A percentile compares a stretch with the other conserved stretches of the same genome.
Conservation (phyloP, 257 asterid species). For the Petunia secreta region DNA sequence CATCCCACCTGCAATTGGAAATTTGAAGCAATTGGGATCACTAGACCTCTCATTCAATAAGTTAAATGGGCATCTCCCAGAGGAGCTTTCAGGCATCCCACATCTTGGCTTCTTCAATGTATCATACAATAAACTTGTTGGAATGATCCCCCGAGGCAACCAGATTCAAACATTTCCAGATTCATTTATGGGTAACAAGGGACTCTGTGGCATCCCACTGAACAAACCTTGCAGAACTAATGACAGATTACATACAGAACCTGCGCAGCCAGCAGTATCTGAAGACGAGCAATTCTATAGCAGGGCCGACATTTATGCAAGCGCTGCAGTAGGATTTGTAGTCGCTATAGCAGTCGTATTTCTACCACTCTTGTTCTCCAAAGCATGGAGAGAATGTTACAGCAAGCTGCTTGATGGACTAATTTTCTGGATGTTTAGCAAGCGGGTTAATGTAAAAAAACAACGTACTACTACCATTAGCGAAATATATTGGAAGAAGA, state of each 20-base stretch:
- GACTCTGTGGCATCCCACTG: conserved; percentile 34
- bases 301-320: conserved; percentile 29
- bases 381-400: conserved; percentile 25
- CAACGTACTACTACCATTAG: too few species aligned
- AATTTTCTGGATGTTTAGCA: too few species aligned
- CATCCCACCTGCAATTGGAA: conserved; percentile 42
- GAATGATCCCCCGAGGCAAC: conserved; percentile 39
- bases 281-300: background rate
- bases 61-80: conserved; percentile 39
- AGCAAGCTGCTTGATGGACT: too few species aligned
- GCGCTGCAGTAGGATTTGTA: too few species aligned
- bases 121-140: conserved; percentile 41
- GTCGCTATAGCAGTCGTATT: conserved; percentile 27
- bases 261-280: background rate
- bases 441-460: too few species aligned
- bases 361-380: conserved; percentile 15
- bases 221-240: background rate
- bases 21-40: conserved; percentile 39
- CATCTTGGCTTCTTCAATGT: conserved; percentile 44
- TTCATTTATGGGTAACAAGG: conserved; percentile 38
- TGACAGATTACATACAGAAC: background rate
- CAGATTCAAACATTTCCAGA: conserved; percentile 41
- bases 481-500: too few species aligned
- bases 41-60: conserved; percentile 45
- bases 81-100: conserved; percentile 30